Evolutionary conservation across 2,329 filamentous ascomycete genomes (phyloP), one percentile per base, ranked within the genome.

Genomic region (Daldinia eschscholtzii): DNA sequence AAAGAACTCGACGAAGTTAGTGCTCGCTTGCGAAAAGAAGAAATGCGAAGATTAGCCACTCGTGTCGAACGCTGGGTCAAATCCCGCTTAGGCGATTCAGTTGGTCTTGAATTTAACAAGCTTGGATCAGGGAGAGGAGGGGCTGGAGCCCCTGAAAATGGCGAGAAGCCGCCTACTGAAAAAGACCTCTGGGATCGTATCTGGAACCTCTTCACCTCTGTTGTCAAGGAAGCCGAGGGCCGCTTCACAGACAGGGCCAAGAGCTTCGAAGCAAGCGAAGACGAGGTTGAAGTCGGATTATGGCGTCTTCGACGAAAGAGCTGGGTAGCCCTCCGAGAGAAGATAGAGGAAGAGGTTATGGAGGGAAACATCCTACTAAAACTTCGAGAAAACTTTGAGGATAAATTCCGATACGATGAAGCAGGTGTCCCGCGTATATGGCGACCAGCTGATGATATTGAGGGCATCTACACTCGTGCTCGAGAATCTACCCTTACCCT

Each of bases 351-450:
- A 78, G 96, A 99, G 81, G 93, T 98, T 78, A 97, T 97, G 90
- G 96, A 98, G 82, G 95, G 95, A 76, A 99, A 98, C 78, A 90
- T 99, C 61, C 84, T 98, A 37, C 86, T 98, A 74, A 99, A 99
- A 84, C 88, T 99, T 58, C 90, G 96, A 39, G 96, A 99, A 81
- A 98, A 98, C 83, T 99, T 99, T 74, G 96, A 99, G 81, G 96
- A 99, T 83, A 98, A 97, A 81, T 99, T 99, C 87, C 91, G 96
- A 71, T 99, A 99, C 76, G 96, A 99, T 76, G 94, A 98, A 67
- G 90, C 90, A 6, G 96, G 96, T 28, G 96, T 99, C 4, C 96
- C 96, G 4, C 88, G 96, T 67, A 97, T 99, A 80, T 99, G 96
- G 96, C 90, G 94, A 26, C 96, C 96, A 1, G 94, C 91, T 1